Evolutionary conservation across 2,329 filamentous ascomycete genomes (phyloP).

Genomic region (Alternaria longipes): DNA sequence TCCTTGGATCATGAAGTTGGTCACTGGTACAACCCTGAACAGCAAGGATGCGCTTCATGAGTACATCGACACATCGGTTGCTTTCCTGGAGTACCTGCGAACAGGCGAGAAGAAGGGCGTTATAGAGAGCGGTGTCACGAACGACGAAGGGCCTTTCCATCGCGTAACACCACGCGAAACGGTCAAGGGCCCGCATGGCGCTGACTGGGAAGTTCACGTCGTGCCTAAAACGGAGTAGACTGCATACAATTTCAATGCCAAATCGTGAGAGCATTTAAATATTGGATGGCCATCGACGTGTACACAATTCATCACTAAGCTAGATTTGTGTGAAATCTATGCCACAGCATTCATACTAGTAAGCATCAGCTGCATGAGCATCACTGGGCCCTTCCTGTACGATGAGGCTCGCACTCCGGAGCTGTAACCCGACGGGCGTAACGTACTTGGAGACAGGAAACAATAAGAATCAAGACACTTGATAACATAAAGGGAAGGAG

Average conservation of each 20-base stretch:
- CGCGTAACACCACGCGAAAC: not conserved
- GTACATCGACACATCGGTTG: conserved; percentile 67
- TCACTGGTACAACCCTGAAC: conserved; percentile 68
- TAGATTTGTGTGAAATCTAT: too few species aligned
- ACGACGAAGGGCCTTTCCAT: conserved; percentile 31
- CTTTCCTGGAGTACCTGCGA: conserved; percentile 64
- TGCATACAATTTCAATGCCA: not conserved
- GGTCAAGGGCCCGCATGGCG: conserved; percentile 10
- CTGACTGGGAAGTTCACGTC: conserved; percentile 16
- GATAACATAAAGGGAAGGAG: not conserved
- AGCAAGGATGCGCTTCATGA: conserved; percentile 65
- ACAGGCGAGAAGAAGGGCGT: conserved; percentile 57
- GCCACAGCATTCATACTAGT: too few species aligned
- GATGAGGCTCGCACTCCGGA: too few species aligned
- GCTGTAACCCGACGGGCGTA: not conserved
- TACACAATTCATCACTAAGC: too few species aligned
- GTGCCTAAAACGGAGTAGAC: not conserved
- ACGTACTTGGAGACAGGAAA: not conserved
- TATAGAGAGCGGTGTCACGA: conserved; percentile 60
- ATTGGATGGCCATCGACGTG: too few species aligned
- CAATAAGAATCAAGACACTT: not conserved
- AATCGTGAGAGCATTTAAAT: not conserved
- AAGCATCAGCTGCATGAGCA: too few species aligned
- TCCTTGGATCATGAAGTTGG: conserved; percentile 67
- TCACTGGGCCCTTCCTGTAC: too few species aligned